Base-by-base conservation (phyloP, 495 filamentous ascomycete species). In the Podospora tetraspora region DNA sequence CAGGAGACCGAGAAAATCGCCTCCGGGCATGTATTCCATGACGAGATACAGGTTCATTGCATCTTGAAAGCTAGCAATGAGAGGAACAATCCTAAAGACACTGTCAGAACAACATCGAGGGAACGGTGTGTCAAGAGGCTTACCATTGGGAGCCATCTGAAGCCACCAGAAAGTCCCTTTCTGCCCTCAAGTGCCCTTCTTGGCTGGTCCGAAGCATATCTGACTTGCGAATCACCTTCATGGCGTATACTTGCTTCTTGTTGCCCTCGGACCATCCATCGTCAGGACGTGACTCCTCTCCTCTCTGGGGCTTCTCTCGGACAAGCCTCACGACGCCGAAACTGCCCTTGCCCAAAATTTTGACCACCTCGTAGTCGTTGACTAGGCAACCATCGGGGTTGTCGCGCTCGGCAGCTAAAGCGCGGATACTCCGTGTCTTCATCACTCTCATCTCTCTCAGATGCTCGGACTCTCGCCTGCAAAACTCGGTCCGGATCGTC, bases 1-100 rank as follows among this genome's bases (percentile, higher is more conserved):
- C 11, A 98, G 78, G 7, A 96, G 80, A 1, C 91, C 91, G 3
- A 98, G 83, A 70, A 98, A 97, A 74, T 98, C 94, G 2, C 94
- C 94, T 19, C 94, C 94, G 8, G 96, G 89, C 92, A 96, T 96
- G 74, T 96, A 98, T 67, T 98, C 93, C 93, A 97, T 97, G 66
- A 96, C 90, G 12, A 98, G 87, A 73, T 97, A 97, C 27, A 98
- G 81, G 72, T 92, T 90, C 21, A 84, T 84, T 37, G 83, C 80
- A 76, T 98, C 94, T 75, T 98, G 92, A 73, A 98, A 97, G 72
- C 91, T 94, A 61, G 91, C 85, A 67, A 97, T 86, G 43, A 98
- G 84, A 19, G 93, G 91, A 25, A 98, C 91, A 58, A 97, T 88
- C 84, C 84, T 86, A 52, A 2, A 43, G 64, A 61, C 6, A 12